Evolutionary conservation across 2,329 filamentous ascomycete genomes (phyloP).

Genomic region (Capronia americana): DNA sequence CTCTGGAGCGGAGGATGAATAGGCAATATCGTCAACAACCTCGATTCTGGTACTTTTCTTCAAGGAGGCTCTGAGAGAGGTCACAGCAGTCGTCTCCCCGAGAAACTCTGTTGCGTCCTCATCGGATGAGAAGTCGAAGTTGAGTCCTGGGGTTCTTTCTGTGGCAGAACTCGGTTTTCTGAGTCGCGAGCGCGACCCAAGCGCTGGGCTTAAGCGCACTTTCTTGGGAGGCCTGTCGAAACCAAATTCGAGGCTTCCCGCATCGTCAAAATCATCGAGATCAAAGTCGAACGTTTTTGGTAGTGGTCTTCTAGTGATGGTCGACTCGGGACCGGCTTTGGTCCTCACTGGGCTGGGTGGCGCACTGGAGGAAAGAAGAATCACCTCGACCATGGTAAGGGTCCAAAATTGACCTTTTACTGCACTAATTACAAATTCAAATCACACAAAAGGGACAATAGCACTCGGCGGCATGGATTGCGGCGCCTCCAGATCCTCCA

Average conservation of each 20-base stretch:
- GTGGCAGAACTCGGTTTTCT: not conserved
- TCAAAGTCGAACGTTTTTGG: not conserved
- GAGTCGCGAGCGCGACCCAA: not conserved
- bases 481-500: not conserved
- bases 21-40: constrained; percentile 50
- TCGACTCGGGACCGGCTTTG: not conserved
- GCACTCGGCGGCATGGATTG: not conserved
- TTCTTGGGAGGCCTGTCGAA: not conserved
- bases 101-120: constrained; percentile 13
- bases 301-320: not conserved
- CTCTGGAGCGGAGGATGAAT: constrained; percentile 50
- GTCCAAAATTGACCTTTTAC: not conserved
- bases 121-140: constrained; percentile 35
- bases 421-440: not conserved
- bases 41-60: not conserved
- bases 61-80: not conserved
- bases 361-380: constrained; percentile 32
- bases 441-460: not conserved
- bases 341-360: constrained; percentile 12
- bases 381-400: constrained; percentile 25
- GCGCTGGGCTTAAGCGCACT: constrained; percentile 38
- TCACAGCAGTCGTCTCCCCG: not conserved
- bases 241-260: not conserved
- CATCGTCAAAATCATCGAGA: not conserved
- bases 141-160: not conserved